A percentile compares a stretch with the other conserved stretches of the same genome.
phyloP scores from a whole-genome alignment of 2,329 filamentous ascomycete genomes.

The Penicillium fuscoglaucum region DNA sequence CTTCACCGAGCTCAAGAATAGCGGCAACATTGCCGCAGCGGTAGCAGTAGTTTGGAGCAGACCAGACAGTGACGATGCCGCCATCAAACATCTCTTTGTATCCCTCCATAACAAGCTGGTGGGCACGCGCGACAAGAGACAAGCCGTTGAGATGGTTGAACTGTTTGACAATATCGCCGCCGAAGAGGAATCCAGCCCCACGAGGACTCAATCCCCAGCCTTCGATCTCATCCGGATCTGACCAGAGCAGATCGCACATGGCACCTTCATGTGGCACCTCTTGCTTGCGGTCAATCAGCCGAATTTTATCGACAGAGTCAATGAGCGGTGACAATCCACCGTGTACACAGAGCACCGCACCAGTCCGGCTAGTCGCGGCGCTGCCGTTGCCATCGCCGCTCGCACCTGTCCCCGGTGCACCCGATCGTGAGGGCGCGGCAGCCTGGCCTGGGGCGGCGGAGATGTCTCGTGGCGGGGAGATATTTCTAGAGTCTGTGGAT shows the following conservation, averaged over 20 bases:
- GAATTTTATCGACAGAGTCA: constrained; percentile 92
- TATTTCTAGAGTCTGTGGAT: constrained; percentile 38
- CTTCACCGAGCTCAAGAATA: constrained; percentile 88
- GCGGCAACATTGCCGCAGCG: constrained; percentile 94
- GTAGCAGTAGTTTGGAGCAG: constrained; percentile 95
- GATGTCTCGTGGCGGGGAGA: constrained; percentile 44
- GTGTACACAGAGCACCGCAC: constrained; percentile 92
- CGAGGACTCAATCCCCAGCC: constrained; percentile 94
- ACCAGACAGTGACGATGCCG: constrained; percentile 98
- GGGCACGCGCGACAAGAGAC: constrained; percentile 85
- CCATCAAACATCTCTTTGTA: constrained; percentile 99
- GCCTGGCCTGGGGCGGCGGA: constrained; percentile 45
- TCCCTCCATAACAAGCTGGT: constrained; percentile 98
- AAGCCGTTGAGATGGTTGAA: constrained; percentile 96
- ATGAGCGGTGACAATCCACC: constrained; percentile 89
- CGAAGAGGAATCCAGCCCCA: constrained; percentile 93
- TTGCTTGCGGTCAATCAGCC: constrained; percentile 91
- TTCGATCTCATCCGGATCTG: constrained; percentile 95
- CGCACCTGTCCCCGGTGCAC: constrained; percentile 77
- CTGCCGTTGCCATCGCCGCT: constrained; percentile 65
- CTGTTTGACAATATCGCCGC: constrained; percentile 88
- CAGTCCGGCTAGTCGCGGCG: constrained; percentile 56
- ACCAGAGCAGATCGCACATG: constrained; percentile 99
- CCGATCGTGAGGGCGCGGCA: constrained; percentile 55
- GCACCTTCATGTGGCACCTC: constrained; percentile 97